These are phyloP conservation scores for carrot (Daucus carota) DNA, from an alignment of 129 eudicot species.

Conservation along the genomic window DNA sequence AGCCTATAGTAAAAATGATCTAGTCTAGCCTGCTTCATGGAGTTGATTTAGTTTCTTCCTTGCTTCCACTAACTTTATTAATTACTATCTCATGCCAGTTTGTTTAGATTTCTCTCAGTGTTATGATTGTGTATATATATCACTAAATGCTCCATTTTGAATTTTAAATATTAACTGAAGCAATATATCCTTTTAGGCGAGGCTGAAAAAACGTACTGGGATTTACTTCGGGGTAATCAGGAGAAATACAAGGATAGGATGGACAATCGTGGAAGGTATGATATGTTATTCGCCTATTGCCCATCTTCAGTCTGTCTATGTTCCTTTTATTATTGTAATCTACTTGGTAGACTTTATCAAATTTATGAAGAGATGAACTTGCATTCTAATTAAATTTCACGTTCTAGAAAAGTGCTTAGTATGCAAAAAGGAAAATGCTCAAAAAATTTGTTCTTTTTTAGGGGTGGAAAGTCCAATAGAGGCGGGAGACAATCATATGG, in stretches of 20 bases:
- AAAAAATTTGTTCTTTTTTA: slow-evolving; percentile 2
- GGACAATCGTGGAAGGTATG: slow-evolving; percentile 13
- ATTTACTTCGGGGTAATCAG: slow-evolving; percentile 36
- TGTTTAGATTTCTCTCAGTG: background rate
- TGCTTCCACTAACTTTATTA: background rate
- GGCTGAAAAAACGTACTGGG: slow-evolving; percentile 93
- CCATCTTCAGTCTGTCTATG: background rate
- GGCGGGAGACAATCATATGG: slow-evolving; percentile 59
- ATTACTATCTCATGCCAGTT: background rate
- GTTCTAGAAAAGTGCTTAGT: background rate
- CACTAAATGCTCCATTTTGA: background rate
- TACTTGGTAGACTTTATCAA: background rate
- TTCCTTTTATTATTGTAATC: background rate
- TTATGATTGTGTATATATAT: background rate
- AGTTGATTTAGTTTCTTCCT: background rate
- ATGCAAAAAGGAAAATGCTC: background rate
- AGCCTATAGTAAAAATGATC: background rate
- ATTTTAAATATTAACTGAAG: background rate
- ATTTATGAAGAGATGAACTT: background rate
- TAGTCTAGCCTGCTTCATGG: background rate
- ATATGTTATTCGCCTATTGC: background rate
- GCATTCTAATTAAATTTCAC: background rate
- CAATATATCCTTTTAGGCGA: slow-evolving; percentile 40
- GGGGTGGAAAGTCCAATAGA: slow-evolving; percentile 65
- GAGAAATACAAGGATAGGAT: background rate